A percentile compares a stretch with the other conserved stretches of the same genome.
These are phyloP conservation scores for Gypsophila paniculata DNA, from an alignment of 179 eudicot species.

Conservation along the genomic window DNA sequence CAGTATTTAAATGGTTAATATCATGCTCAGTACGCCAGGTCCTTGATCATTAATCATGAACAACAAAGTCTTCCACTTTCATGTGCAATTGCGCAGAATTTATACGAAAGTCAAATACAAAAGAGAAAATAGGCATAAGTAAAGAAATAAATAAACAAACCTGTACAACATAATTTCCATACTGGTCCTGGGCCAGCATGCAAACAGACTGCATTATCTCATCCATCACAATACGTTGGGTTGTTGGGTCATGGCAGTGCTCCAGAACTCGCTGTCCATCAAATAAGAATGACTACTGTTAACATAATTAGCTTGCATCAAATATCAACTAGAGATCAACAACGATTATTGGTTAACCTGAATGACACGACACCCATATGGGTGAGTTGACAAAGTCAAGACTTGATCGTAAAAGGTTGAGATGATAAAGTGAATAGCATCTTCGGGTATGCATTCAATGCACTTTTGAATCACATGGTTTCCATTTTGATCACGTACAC, in stretches of 20 bases:
- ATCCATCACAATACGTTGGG: conserved; percentile 65
- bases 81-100: too few species aligned
- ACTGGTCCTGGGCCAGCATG: conserved; percentile 84
- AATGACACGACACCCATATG: conserved; percentile 99
- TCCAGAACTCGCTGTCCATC: conserved; percentile 72
- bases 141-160: conserved; percentile 27
- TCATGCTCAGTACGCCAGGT: background rate
- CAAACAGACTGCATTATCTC: conserved; percentile 72
- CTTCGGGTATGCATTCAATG: conserved; percentile 96
- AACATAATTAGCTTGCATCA: conserved; percentile 2
- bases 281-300: conserved; percentile 14
- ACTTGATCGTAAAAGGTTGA: conserved; percentile 89
- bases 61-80: background rate
- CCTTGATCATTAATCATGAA: background rate
- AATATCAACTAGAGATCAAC: background rate
- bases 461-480: conserved; percentile 99
- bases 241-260: conserved; percentile 64
- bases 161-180: conserved; percentile 95
- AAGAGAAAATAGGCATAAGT: background rate
- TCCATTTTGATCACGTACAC: conserved; percentile 99
- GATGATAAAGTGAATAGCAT: conserved; percentile 78
- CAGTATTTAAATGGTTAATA: background rate
- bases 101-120: background rate
- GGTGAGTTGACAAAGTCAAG: conserved; percentile 89
- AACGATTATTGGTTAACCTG: conserved; percentile 48